Percentiles rank a stretch among this genome's conserved stretches.
phyloP scores from a whole-genome alignment of 2,329 filamentous ascomycete species.

The Karstenula rhodostoma region DNA sequence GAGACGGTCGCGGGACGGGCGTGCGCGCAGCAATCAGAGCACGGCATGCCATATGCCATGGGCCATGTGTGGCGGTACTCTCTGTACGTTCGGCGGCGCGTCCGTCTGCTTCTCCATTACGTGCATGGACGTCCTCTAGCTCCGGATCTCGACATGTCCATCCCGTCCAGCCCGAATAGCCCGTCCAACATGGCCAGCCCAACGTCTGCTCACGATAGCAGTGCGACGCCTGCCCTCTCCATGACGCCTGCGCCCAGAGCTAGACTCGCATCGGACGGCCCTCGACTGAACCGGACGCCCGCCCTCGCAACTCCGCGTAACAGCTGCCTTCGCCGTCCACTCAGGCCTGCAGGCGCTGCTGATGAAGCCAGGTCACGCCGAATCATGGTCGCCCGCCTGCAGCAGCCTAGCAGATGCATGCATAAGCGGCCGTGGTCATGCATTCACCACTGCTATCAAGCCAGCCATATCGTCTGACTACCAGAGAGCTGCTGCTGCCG shows the following conservation, averaged over 20 bases:
- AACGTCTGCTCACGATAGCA: background rate
- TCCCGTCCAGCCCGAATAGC: background rate
- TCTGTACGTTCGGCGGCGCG: slow-evolving; percentile 7
- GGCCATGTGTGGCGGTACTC: slow-evolving; percentile 9
- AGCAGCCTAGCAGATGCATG: slow-evolving; percentile 33
- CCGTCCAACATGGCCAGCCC: background rate
- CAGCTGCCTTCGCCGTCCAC: slow-evolving; percentile 22
- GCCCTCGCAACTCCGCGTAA: slow-evolving; percentile 14
- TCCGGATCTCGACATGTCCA: slow-evolving; percentile 4
- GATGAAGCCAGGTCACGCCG: slow-evolving; percentile 42
- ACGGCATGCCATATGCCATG: background rate
- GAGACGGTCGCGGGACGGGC: slow-evolving; percentile 17
- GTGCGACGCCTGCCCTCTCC: background rate
- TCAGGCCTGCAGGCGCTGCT: slow-evolving; percentile 36
- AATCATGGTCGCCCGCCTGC: slow-evolving; percentile 40
- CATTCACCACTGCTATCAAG: slow-evolving; percentile 40
- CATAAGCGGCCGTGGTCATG: slow-evolving; percentile 49
- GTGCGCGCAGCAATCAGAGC: background rate
- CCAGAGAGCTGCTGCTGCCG: slow-evolving; percentile 14
- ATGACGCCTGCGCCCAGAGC: slow-evolving; percentile 13
- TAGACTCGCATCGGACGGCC: slow-evolving; percentile 33
- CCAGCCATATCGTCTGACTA: slow-evolving; percentile 43
- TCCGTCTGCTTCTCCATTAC: slow-evolving; percentile 9
- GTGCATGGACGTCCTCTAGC: slow-evolving; percentile 12
- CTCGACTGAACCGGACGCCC: slow-evolving; percentile 24